Percentiles rank a stretch among this genome's conserved stretches.
phyloP scores from a whole-genome alignment of 2,329 filamentous ascomycete genomes.

The Incumbomyces delicatus region DNA sequence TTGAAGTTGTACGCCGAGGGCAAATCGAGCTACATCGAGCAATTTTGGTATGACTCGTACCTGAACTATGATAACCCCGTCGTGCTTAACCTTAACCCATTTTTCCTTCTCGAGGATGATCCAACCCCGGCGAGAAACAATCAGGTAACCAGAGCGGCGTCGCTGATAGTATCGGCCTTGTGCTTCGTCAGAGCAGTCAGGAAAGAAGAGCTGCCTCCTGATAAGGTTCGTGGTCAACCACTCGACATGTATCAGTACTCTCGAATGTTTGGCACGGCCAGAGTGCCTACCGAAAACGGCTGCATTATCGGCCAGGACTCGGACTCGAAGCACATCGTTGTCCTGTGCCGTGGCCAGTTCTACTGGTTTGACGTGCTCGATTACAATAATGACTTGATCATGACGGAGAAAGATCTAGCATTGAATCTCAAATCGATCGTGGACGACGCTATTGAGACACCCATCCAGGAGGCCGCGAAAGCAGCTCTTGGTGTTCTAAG shows the following conservation, averaged over 20 bases:
- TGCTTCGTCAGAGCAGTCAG: slow-evolving; percentile 89
- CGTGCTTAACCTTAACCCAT: slow-evolving; percentile 92
- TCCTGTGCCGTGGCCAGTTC: slow-evolving; percentile 88
- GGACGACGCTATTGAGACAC: slow-evolving; percentile 78
- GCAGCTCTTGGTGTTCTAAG: slow-evolving; percentile 85
- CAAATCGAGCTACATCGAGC: slow-evolving; percentile 94
- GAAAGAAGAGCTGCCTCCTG: slow-evolving; percentile 83
- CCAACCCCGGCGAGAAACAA: slow-evolving; percentile 93
- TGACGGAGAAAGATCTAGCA: slow-evolving; percentile 88
- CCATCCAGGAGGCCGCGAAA: slow-evolving; percentile 92
- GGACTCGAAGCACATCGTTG: slow-evolving; percentile 83
- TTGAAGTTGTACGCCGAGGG: slow-evolving; percentile 82
- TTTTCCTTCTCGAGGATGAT: slow-evolving; percentile 95
- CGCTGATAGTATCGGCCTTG: slow-evolving; percentile 77
- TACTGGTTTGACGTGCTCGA: slow-evolving; percentile 99
- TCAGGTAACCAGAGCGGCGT: slow-evolving; percentile 88
- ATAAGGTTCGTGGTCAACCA: slow-evolving; percentile 71
- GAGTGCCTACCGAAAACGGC: slow-evolving; percentile 86
- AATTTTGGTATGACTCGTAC: slow-evolving; percentile 99
- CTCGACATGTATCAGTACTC: slow-evolving; percentile 99
- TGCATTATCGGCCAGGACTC: slow-evolving; percentile 95
- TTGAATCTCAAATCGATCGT: slow-evolving; percentile 87
- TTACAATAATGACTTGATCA: slow-evolving; percentile 87
- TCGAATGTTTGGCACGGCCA: slow-evolving; percentile 83
- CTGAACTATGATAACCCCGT: slow-evolving; percentile 97